Conservation (phyloP, 768 basidiomycete genomes). For the Boletus insuetus region DNA sequence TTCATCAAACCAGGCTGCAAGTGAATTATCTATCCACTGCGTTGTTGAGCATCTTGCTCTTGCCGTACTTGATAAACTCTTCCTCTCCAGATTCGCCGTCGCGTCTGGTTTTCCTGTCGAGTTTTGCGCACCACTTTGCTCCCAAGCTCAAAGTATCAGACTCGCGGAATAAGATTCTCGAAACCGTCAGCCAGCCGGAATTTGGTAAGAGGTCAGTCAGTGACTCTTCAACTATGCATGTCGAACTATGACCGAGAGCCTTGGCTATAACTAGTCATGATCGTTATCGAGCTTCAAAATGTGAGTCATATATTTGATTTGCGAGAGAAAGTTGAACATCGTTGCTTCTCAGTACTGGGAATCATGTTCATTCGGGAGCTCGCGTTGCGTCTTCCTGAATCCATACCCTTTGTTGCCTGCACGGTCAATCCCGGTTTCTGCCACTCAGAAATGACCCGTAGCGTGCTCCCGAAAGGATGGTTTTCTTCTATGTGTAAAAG, state of each 20-base stretch:
- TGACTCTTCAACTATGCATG: neutral
- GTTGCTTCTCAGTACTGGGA: conserved; percentile 23
- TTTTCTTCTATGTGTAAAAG: neutral
- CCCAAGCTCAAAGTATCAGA: neutral
- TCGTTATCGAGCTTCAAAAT: conserved; percentile 27
- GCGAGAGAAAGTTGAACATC: neutral
- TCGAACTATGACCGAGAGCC: neutral
- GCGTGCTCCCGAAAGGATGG: neutral
- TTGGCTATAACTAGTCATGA: neutral
- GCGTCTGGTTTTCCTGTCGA: conserved; percentile 31
- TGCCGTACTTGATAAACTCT: conserved; percentile 32
- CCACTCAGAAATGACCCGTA: conserved; percentile 27
- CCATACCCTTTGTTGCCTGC: conserved; percentile 24
- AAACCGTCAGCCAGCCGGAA: conserved; percentile 20
- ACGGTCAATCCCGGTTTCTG: conserved; percentile 36
- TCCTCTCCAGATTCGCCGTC: conserved; percentile 22
- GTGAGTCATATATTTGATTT: conserved; percentile 12
- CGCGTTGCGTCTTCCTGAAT: conserved; percentile 22
- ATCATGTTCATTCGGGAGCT: conserved; percentile 37
- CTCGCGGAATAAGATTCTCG: conserved; percentile 20
- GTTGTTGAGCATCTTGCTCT: conserved; percentile 32
- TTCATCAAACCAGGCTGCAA: conserved; percentile 29
- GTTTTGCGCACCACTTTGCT: conserved; percentile 25
- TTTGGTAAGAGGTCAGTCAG: conserved; percentile 26
- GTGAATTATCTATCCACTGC: conserved; percentile 35